phyloP scores from a whole-genome alignment of 306 rosid genomes.

The Begonia peltatifolia region DNA sequence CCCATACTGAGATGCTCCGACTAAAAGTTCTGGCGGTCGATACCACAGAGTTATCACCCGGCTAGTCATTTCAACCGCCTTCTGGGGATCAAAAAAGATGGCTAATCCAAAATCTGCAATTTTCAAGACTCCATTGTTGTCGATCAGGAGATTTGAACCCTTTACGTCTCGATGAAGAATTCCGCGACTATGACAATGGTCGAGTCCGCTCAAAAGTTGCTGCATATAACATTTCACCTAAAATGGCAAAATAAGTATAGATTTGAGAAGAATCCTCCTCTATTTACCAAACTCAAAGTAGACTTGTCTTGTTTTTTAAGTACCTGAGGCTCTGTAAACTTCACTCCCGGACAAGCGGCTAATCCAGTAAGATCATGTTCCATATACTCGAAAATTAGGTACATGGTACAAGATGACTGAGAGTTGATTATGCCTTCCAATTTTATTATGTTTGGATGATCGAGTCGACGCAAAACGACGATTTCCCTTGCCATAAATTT shows the following conservation, averaged over 20 bases:
- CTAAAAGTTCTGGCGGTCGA: slow-evolving; percentile 91
- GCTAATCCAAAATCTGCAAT: slow-evolving; percentile 96
- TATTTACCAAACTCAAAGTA: no score
- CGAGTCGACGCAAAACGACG: slow-evolving; percentile 71
- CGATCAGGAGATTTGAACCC: slow-evolving; percentile 92
- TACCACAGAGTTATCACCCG: slow-evolving; percentile 96
- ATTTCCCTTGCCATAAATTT: slow-evolving; percentile 97
- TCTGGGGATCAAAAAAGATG: slow-evolving; percentile 43
- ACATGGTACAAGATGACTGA: slow-evolving; percentile 57
- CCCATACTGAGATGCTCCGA: slow-evolving; percentile 76
- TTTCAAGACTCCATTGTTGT: slow-evolving; percentile 66
- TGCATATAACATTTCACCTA: slow-evolving; percentile 86
- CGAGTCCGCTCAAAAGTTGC: slow-evolving; percentile 84
- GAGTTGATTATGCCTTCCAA: slow-evolving; percentile 85
- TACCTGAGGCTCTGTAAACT: slow-evolving; percentile 90
- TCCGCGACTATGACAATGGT: slow-evolving; percentile 83
- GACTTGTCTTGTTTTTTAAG: not conserved
- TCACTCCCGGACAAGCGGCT: slow-evolving; percentile 40
- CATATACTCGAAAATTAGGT: slow-evolving; percentile 89
- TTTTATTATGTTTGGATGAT: slow-evolving; percentile 84
- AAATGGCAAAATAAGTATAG: not conserved
- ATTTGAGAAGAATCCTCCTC: no score
- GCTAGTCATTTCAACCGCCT: slow-evolving; percentile 56
- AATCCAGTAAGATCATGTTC: slow-evolving; percentile 97
- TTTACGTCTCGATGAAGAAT: slow-evolving; percentile 94